Evolutionary conservation across 495 filamentous ascomycete genomes (phyloP).

Genomic region (Tuber brumale): DNA sequence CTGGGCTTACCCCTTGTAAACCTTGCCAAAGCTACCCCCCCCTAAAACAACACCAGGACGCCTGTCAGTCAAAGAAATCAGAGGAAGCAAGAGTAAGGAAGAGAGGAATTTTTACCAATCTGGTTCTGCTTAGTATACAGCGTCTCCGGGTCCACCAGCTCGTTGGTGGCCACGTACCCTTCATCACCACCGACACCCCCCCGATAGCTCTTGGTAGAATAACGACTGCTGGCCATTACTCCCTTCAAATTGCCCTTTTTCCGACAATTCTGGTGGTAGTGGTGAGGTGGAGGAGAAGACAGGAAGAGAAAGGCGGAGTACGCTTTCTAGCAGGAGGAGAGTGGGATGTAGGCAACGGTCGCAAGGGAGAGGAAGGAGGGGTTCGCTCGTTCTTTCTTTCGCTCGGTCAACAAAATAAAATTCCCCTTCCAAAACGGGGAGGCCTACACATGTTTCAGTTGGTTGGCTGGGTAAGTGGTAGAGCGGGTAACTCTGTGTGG

Average conservation of each 20-base stretch:
- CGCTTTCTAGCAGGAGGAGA: not conserved
- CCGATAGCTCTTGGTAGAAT: constrained; percentile 34
- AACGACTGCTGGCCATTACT: constrained; percentile 22
- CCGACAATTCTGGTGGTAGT: constrained; percentile 3
- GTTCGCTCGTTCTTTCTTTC: constrained; percentile 19
- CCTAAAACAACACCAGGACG: constrained; percentile 25
- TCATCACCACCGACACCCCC: constrained; percentile 21
- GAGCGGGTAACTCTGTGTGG: constrained; percentile 2
- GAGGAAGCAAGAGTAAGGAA: constrained; percentile 4
- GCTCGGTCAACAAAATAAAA: constrained; percentile 37
- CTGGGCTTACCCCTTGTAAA: constrained; percentile 67
- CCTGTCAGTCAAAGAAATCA: constrained; percentile 6
- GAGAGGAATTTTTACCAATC: constrained; percentile 60
- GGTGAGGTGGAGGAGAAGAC: constrained; percentile 24
- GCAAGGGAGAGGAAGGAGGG: constrained; percentile 32
- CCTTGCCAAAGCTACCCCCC: constrained; percentile 91
- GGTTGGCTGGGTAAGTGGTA: not conserved
- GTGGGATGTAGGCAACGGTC: constrained; percentile 7
- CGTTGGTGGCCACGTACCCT: constrained; percentile 34
- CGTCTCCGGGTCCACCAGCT: constrained; percentile 66
- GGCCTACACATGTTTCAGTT: constrained; percentile 13
- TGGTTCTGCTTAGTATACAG: constrained; percentile 90
- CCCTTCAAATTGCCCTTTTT: constrained; percentile 14
- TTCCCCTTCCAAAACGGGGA: constrained; percentile 36
- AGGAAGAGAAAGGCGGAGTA: constrained; percentile 21